Base-by-base conservation (phyloP, 1,139 yeast genomes). In the Pichia sp. region DNA sequence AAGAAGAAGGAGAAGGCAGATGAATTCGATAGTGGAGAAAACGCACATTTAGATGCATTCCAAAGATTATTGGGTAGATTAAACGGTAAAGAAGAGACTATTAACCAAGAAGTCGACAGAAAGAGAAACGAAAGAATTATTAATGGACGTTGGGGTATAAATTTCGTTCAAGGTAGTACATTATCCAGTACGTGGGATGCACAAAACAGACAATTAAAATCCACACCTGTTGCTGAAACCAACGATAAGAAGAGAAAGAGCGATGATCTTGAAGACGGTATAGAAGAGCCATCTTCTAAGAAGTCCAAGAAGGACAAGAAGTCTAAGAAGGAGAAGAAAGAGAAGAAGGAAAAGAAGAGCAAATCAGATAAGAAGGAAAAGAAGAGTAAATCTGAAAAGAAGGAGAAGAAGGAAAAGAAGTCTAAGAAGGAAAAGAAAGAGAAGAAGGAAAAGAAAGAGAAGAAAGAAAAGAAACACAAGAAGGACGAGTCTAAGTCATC, bases 31-130 rank as follows among this genome's bases (percentile, higher is more conserved):
- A 78, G 81, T 51, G 96, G 91, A 43, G 95, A 86, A 60, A 82
- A 93, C 53, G 86, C 93, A 18, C 98, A 98, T 1, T 71, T 94
- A 43, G 98, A 93, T 65, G 95, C 85, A 15, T 93, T 93, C 64
- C 99, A 94, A 68, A 76, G 95, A 60, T 79, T 93, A 43, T 72
- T 93, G 55, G 97, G 97, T 9, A 77, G 93, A 60, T 74, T 93
- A 52, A 93, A 85, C 62, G 94, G 94, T 35, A 80, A 79, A 57
- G 91, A 82, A 63, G 80, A 78, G 28, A 72, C 72, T 52, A 73
- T 83, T 15, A 67, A 67, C 44, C 68, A 74, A 49, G 90, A 83
- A 58, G 64, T 85, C 54, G 91, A 85, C 35, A 72, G 79, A 50
- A 82, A 81, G 58, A 73, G 87, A 54, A 78, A 79, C 43, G 85